These are phyloP conservation scores for Edaphochlamys debaryana DNA, from an alignment of 139 green algal genomes.

Conservation along the genomic window DNA sequence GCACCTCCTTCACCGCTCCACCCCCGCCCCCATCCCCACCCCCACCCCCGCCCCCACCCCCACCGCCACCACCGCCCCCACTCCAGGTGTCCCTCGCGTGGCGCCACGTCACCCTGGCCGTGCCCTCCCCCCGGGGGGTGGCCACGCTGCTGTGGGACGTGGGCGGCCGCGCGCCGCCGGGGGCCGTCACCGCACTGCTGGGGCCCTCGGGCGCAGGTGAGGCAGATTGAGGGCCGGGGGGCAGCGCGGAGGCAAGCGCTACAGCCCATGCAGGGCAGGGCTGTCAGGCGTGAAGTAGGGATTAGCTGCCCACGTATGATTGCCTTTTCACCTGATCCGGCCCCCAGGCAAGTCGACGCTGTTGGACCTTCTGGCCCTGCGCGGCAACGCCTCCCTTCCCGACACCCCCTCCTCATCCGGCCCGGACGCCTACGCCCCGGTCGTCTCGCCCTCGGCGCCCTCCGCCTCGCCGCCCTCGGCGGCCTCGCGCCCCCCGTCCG, in stretches of 20 bases:
- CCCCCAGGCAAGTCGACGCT: conserved; percentile 65
- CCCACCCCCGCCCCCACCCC: neutral
- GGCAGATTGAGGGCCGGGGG: neutral
- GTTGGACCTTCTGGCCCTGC: conserved; percentile 65
- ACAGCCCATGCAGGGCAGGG: too few relatives aligned
- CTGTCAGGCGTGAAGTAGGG: too few relatives aligned
- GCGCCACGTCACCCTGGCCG: conserved; percentile 8
- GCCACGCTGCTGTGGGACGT: conserved; percentile 34
- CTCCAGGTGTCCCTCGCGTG: conserved; percentile 38
- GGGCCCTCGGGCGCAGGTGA: conserved; percentile 41
- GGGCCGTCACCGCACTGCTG: conserved; percentile 36
- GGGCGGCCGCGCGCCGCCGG: conserved; percentile 22
- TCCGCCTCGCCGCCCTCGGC: too few relatives aligned
- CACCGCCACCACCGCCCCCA: neutral
- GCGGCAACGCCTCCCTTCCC: too few relatives aligned
- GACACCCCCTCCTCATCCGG: too few relatives aligned
- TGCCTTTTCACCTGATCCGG: too few relatives aligned
- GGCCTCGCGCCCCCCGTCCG: too few relatives aligned
- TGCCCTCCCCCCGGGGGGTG: neutral
- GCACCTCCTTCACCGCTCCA: neutral
- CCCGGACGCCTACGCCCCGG: too few relatives aligned
- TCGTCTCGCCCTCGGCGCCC: too few relatives aligned
- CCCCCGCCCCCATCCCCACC: neutral
- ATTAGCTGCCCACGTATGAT: too few relatives aligned
- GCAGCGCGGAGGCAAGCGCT: too few relatives aligned